These are phyloP conservation scores for Fusarium sp. DNA, from an alignment of 2,329 filamentous ascomycete species.

Conservation along the genomic window DNA sequence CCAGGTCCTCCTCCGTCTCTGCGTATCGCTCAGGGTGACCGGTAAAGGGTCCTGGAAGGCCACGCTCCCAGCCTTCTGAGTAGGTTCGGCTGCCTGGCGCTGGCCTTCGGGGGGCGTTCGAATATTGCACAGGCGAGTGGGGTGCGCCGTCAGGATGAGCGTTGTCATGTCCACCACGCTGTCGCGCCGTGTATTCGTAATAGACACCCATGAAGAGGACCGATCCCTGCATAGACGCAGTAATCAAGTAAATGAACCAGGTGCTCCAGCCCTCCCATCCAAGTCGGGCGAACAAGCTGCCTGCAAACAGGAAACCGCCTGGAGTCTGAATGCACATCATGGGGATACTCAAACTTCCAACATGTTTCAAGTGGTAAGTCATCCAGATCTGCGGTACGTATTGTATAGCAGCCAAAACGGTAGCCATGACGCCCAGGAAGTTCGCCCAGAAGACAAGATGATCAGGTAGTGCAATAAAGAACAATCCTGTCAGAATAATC, in stretches of 20 bases:
- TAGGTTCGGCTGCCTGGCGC: constrained; percentile 56
- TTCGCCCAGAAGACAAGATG: constrained; percentile 85
- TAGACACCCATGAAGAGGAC: constrained; percentile 83
- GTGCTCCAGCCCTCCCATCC: constrained; percentile 91
- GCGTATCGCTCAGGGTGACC: constrained; percentile 64
- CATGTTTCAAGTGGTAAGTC: constrained; percentile 84
- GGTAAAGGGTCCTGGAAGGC: constrained; percentile 62
- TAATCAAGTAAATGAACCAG: constrained; percentile 91
- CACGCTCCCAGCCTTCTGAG: constrained; percentile 63
- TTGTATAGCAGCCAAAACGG: constrained; percentile 83
- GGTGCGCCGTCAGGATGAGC: constrained; percentile 42
- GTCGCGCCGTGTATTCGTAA: constrained; percentile 69
- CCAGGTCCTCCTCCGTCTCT: constrained; percentile 62
- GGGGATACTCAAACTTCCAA: constrained; percentile 90
- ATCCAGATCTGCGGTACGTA: constrained; percentile 97
- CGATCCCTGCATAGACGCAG: constrained; percentile 84
- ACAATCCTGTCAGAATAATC: constrained; percentile 74
- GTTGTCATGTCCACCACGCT: constrained; percentile 46
- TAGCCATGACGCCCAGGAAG: constrained; percentile 81
- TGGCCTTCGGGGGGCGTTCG: constrained; percentile 49
- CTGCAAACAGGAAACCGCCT: constrained; percentile 89
- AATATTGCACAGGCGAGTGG: constrained; percentile 46
- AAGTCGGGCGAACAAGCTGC: constrained; percentile 81
- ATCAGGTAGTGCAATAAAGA: constrained; percentile 71
- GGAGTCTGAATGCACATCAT: constrained; percentile 99